Evolutionary conservation across 768 basidiomycete species (phyloP).

Genomic region (Pisolithus orientalis): DNA sequence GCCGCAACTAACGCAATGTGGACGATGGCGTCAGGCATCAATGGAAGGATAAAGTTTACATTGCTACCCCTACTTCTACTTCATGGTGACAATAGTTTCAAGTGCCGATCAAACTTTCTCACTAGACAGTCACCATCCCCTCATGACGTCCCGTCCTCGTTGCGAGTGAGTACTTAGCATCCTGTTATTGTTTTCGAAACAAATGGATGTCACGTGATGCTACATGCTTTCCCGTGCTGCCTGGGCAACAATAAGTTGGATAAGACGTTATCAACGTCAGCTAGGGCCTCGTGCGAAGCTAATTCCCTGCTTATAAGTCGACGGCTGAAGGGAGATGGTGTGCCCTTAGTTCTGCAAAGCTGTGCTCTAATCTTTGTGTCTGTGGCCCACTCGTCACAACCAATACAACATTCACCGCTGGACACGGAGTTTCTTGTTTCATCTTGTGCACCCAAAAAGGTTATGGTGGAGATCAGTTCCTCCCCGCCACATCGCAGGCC

Average conservation of each 20-base stretch:
- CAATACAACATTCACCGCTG: slow-evolving; percentile 25
- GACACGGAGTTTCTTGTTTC: slow-evolving; percentile 14
- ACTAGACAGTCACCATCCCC: too few relatives aligned
- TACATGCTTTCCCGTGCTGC: too few relatives aligned
- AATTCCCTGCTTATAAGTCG: slow-evolving; percentile 14
- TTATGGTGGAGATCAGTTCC: slow-evolving; percentile 3
- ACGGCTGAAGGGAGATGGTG: neutral
- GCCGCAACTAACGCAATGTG: too few relatives aligned
- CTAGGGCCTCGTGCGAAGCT: too few relatives aligned
- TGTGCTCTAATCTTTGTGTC: slow-evolving; percentile 21
- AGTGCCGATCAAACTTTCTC: too few relatives aligned
- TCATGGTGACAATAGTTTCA: too few relatives aligned
- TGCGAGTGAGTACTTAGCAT: too few relatives aligned
- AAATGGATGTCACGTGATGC: slow-evolving; percentile 16
- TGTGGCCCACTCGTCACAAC: slow-evolving; percentile 7
- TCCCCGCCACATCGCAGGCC: slow-evolving; percentile 7
- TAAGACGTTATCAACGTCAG: slow-evolving; percentile 17
- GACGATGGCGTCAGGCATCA: too few relatives aligned
- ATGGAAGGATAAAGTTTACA: too few relatives aligned
- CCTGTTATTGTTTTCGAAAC: neutral
- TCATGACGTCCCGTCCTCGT: too few relatives aligned
- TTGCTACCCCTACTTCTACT: too few relatives aligned
- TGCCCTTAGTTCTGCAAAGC: slow-evolving; percentile 15
- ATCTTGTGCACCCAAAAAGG: slow-evolving; percentile 6
- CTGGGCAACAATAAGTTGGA: neutral